phyloP scores from a whole-genome alignment of 805 yeast genomes.

The Candida saitoana region DNA sequence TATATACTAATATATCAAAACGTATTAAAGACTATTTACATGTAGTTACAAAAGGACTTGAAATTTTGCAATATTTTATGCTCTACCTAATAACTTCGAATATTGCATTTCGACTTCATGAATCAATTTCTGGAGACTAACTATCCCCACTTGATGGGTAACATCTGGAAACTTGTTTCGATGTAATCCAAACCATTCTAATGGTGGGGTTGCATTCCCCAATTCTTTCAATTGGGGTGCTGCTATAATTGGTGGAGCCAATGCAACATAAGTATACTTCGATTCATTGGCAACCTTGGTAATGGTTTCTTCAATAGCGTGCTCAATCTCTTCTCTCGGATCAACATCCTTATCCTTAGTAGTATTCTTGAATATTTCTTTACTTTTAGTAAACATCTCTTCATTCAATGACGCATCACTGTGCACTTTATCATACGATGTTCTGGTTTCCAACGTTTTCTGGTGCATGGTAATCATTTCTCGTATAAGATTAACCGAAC shows the following conservation, averaged over 20 bases:
- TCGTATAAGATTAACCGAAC: constrained; percentile 82
- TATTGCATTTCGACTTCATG: constrained; percentile 60
- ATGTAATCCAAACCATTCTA: constrained; percentile 97
- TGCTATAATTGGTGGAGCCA: constrained; percentile 75
- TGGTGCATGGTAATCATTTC: constrained; percentile 91
- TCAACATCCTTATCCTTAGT: constrained; percentile 13
- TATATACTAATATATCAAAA: constrained; percentile 1
- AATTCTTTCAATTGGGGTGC: constrained; percentile 87
- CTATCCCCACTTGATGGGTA: constrained; percentile 76
- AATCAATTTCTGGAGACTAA: constrained; percentile 68
- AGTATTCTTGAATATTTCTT: constrained; percentile 8
- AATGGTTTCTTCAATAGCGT: constrained; percentile 35
- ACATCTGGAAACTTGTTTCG: constrained; percentile 80
- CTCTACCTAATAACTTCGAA: constrained; percentile 46
- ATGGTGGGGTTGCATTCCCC: constrained; percentile 96
- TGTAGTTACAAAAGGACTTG: neutral
- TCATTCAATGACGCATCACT: constrained; percentile 19
- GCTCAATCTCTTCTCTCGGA: constrained; percentile 26
- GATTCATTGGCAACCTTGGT: constrained; percentile 34
- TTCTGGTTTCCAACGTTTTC: constrained; percentile 62
- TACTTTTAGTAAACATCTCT: constrained; percentile 20
- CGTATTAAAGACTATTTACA: neutral
- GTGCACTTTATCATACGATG: constrained; percentile 20
- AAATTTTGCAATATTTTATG: constrained; percentile 9
- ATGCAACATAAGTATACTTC: constrained; percentile 54